Evolutionary conservation across 2,329 filamentous ascomycete genomes (phyloP), one percentile per base, ranked within the genome.

Genomic region (Hymenoscyphus repandus): DNA sequence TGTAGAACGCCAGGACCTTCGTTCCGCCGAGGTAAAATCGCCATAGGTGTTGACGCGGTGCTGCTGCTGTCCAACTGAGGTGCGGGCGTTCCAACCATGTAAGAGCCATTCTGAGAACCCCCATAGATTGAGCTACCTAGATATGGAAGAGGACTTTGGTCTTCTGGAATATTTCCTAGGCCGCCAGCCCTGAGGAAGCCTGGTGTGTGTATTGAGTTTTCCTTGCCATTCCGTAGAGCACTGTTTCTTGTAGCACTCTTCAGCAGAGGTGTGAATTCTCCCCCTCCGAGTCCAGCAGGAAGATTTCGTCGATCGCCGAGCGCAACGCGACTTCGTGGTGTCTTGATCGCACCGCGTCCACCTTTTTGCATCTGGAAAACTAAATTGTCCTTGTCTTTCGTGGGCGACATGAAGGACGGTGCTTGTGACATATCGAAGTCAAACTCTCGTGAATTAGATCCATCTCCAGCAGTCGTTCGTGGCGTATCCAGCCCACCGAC

Each of bases 191-290:
- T 80, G 54, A 84, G 66, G 45, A 78, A 80, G 12, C 82, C 83
- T 2, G 90, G 90, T 2, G 91, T 96, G 53, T 80, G 78, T 17
- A 78, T 72, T 15, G 44, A 20, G 68, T 82, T 86, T 69, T 79
- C 81, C 67, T 79, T 86, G 66, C 78, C 81, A 69, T 66, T 78
- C 55, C 71, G 79, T 69, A 74, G 85, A 73, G 74, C 87, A 78
- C 74, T 90, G 74, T 76, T 91, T 75, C 73, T 77, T 65, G 80
- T 85, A n/a, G 79, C 83, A 20, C 74, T 90, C 69, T 95, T 96
- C 66, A 99, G 81, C 60, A 99, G 74, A 0, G 95, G 93, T 0
- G 93, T 99, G 68, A 99, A 99, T 64, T 99, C 95, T 61, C 83
- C 85, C 48, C 80, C 81, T 40, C 75, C 79, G 38, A 84, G 54